Evolutionary conservation across 2,329 filamentous ascomycete species (phyloP), one percentile per base, ranked within the genome.

Genomic region (Colletotrichum zoysiae): DNA sequence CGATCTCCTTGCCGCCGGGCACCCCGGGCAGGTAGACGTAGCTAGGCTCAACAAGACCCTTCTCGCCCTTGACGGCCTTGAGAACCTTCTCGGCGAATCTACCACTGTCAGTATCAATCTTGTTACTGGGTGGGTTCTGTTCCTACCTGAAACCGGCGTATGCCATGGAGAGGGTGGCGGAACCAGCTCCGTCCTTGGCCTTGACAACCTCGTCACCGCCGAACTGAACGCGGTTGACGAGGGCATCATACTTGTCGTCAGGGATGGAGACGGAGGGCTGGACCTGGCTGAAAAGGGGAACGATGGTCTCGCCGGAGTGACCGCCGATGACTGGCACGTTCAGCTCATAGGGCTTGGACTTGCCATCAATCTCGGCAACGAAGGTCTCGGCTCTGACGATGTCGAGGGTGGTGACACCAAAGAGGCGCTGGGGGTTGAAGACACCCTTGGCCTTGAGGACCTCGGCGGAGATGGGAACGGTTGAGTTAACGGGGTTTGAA

Each of bases 401-500:
- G 84, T 99, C 96, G 78, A 99, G 92, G 61, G 96, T 98, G 81
- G 96, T 99, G 81, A 99, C 96, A 89, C 96, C 96, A 81, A 99
- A 99, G 75, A 99, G 92, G 83, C 93, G 95, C 89, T 96, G 93
- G 77, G 96, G 88, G 88, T 99, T 93, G 86, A 98, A 99, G 80
- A 97, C 94, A 78, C 91, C 91, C 82, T 95, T 95, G 78, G 89
- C 88, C 91, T 98, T 98, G 82, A 99, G 92, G 74, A 98, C 93
- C 88, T 99, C 96, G 77, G 95, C 96, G 75, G 96, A 93, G 80
- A 99, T 98, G 75, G 96, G 96, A 70, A 99, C 96, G 70, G 96
- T 99, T 65, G 95, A 97, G 92, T 99, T 99, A 85, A 99, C 96
- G 71, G 96, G 96, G 90, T 99, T 99, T 80, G 95, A 98, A 85